A percentile compares a stretch with the other conserved stretches of the same genome.
Conservation (phyloP, 441 rosid genomes). For the Hura crepitans region DNA sequence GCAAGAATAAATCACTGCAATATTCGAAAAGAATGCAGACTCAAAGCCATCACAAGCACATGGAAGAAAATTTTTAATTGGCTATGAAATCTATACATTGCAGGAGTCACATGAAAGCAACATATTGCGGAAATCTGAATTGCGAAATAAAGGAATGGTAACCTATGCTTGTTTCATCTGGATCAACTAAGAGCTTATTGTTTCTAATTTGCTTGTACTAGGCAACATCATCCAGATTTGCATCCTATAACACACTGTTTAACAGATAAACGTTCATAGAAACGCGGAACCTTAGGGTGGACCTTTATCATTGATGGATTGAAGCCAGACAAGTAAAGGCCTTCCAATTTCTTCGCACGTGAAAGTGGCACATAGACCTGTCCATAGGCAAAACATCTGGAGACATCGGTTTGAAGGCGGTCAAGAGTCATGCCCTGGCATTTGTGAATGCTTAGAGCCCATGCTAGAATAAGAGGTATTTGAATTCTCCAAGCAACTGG, state of each 20-base stretch:
- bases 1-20: no score
- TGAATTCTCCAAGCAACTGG: constrained; percentile 34
- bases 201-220: no score
- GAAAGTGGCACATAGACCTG: constrained; percentile 40
- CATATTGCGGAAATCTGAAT: no score
- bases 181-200: no score
- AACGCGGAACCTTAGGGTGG: constrained; percentile 34
- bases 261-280: constrained; percentile 20
- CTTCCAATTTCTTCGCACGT: constrained; percentile 26
- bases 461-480: constrained; percentile 36
- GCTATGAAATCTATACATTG: no score
- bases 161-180: no score
- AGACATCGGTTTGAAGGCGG: constrained; percentile 31
- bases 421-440: constrained; percentile 41
- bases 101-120: no score
- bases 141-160: no score
- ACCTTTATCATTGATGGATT: constrained; percentile 30
- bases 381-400: constrained; percentile 34
- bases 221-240: background rate
- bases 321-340: constrained; percentile 35
- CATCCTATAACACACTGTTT: background rate
- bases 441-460: constrained; percentile 44
- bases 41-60: no score
- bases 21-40: no score
- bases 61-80: no score